phyloP scores from a whole-genome alignment of 345 rosid genomes.

The Salix purpurea region DNA sequence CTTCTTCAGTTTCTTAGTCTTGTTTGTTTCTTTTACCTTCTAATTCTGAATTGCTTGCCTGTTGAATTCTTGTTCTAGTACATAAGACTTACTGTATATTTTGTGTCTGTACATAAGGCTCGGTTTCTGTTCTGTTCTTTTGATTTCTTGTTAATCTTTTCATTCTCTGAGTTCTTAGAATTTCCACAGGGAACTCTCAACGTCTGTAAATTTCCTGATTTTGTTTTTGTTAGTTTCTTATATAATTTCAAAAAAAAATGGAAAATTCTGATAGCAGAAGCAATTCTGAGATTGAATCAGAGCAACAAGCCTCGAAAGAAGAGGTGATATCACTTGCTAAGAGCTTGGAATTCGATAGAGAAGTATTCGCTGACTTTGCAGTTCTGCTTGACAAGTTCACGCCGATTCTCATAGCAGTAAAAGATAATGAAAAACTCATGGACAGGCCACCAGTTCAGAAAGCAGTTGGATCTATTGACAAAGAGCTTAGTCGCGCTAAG shows the following conservation, averaged over 20 bases:
- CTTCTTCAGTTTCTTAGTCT: conserved; percentile 20
- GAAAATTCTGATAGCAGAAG: conserved; percentile 24
- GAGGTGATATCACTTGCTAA: conserved; percentile 35
- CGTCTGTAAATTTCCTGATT: not conserved
- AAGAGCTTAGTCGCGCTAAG: conserved; percentile 42
- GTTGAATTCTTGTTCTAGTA: not conserved
- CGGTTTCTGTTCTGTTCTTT: not conserved
- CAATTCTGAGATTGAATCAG: conserved; percentile 33
- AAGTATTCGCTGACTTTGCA: conserved; percentile 36
- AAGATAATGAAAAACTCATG: conserved; percentile 21
- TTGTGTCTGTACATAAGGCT: not conserved
- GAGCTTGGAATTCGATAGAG: conserved; percentile 30
- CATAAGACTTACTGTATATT: not conserved
- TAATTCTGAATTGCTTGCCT: not conserved
- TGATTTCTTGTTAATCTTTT: conserved; percentile 2
- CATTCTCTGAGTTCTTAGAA: not conserved
- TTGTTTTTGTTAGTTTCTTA: not conserved
- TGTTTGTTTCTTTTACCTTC: conserved; percentile 7
- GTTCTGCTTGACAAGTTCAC: conserved; percentile 42
- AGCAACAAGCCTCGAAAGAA: conserved; percentile 31
- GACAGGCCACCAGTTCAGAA: conserved; percentile 39
- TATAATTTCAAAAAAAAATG: conserved; percentile 16
- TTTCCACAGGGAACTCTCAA: not conserved
- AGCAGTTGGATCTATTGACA: conserved; percentile 40
- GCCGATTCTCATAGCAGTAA: conserved; percentile 37